Evolutionary conservation across 148 eudicot species (phyloP), one percentile per base, ranked within the genome.

Genomic region (Diospyros kaki): DNA sequence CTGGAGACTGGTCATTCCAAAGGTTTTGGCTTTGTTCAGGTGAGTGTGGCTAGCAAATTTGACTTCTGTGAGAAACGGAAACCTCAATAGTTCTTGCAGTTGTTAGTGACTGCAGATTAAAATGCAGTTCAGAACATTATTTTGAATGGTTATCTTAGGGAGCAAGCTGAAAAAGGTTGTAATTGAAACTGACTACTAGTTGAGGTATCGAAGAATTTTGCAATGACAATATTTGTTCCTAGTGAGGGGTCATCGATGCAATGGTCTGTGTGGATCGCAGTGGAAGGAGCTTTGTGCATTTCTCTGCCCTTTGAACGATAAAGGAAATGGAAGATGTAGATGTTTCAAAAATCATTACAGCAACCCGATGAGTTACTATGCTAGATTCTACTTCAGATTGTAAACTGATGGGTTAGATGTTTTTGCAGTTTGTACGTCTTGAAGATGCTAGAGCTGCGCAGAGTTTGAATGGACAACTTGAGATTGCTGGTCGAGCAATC

Each of bases 11-110:
- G 95, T 52, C 85, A 87, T 63, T 86, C 90, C 84, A 93, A 94
- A 81, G 98, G 98, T 73, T 94, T 82, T 91, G 95, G 91, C 67
- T 94, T 94, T 87, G 80, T 94, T 68, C 98, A 94, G 95, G 98
- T 91, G 75, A 81, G 76, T 64, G 74, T 28, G 39, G 39, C 48
- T 17, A 28, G 53, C 52, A 42, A 17, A 54, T 54, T 18, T 58
- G 6, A 28, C 64, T 55, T 56, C 14, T 41, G 40, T 64, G 64
- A 65, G 18, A 54, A 55, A 66, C 18, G 53, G 18, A 54, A 55
- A 66, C 18, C 41, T 6, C 6, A 44, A 44, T 10, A 43, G 41
- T 15, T 65, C 60, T 73, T 61, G 60, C 50, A 13, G 39, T 61
- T 60, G 8, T 60, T 61, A 54, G 72, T 28, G 60, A 46, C 9